Base-by-base conservation (phyloP, 208 protist genomes). In the Acanthamoeba castellanii region DNA sequence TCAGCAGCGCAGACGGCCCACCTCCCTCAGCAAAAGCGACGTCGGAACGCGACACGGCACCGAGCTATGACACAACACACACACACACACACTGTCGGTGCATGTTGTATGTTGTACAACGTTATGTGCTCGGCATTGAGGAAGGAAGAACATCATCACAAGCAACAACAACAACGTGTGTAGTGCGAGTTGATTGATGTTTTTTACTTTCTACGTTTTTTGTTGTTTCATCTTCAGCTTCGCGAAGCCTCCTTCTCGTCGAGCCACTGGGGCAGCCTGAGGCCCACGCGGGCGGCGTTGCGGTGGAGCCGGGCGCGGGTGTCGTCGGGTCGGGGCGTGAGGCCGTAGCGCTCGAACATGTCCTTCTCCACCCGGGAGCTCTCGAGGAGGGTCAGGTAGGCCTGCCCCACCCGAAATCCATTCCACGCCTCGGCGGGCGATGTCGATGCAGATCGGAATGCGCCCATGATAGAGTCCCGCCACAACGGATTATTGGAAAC, bases 321-420 rank as follows among this genome's bases (percentile, higher is more conserved):
- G 37, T 78, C 70, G 22, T 78, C 70, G 16, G 70, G 22, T 6
- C 37, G n/a, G 37, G 70, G 70, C 30, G 37, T 78, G 70, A 78
- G 70, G 70, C 70, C 70, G 70, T 78, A 78, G n/a, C 70, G 70
- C 30, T 78, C 70, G 32, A 34, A 78, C 70, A 42, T 78, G 70
- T 78, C 70, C 22, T n/a, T 16, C 70, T 78, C 32, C 70, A 78
- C 70, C 8, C 70, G 70, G 13, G 32, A 20, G 70, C 70, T 78
- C 30, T 78, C 70, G 32, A 78, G 70, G 70, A 78, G 70, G 11
- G 70, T 78, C 70, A 78, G 30, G 30, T 78, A 78, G 70, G 70
- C 70, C n/a, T 78, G n/a, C 13, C 70, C 70, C 37, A 45, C n/a
- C 37, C 70, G 70, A 20, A 47, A 78, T 45, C 22, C 70, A 22